Evolutionary conservation across 371 early-diverging fungal genomes (phyloP).

Genomic region (Capniomyces stellatus): DNA sequence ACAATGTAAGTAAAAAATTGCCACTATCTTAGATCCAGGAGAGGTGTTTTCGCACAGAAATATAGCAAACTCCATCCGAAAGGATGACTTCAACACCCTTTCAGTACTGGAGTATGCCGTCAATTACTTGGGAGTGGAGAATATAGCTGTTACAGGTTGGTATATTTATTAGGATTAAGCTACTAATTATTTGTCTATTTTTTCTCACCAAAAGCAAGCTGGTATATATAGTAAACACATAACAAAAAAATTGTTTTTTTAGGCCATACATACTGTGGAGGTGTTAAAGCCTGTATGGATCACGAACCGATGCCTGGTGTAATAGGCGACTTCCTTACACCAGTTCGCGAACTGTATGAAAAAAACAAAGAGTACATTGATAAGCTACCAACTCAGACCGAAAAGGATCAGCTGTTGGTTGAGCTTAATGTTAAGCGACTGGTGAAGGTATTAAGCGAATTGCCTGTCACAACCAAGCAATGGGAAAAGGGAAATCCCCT

Average conservation of each 20-base stretch:
- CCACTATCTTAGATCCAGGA: constrained; percentile 31
- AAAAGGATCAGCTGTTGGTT: constrained; percentile 31
- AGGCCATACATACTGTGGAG: constrained; percentile 76
- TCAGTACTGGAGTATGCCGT: constrained; percentile 87
- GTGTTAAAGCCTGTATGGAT: constrained; percentile 59
- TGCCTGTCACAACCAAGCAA: constrained; percentile 64
- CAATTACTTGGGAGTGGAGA: constrained; percentile 72
- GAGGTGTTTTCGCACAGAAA: constrained; percentile 91
- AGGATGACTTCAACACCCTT: constrained; percentile 59
- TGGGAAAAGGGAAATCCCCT: constrained; percentile 59
- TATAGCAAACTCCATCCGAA: constrained; percentile 77
- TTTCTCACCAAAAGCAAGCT: neutral
- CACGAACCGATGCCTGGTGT: constrained; percentile 17
- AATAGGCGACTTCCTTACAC: constrained; percentile 37
- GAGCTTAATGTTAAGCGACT: constrained; percentile 60
- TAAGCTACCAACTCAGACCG: constrained; percentile 13
- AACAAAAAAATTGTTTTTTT: constrained; percentile 5
- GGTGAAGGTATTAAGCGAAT: constrained; percentile 49
- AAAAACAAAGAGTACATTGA: constrained; percentile 32
- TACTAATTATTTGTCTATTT: constrained; percentile 7
- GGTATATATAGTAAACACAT: neutral
- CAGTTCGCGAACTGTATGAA: constrained; percentile 55
- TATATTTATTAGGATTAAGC: constrained; percentile 9
- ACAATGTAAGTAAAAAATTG: no score
- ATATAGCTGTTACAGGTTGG: constrained; percentile 82